Evolutionary conservation across 345 rosid species (phyloP).

Genomic region (Salix viminalis): DNA sequence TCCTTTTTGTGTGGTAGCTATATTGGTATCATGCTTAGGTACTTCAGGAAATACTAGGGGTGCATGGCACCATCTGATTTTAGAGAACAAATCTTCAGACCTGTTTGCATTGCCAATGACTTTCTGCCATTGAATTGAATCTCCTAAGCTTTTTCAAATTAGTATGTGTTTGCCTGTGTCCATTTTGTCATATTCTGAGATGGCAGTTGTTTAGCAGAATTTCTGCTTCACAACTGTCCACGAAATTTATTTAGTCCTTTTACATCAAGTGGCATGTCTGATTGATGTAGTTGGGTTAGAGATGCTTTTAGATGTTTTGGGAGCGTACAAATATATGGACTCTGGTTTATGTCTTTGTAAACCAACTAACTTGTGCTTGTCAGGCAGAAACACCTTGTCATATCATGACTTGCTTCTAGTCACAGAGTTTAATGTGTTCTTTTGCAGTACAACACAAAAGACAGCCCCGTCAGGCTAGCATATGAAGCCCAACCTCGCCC

Average conservation of each 20-base stretch:
- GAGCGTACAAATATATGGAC: background rate
- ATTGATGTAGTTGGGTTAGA: background rate
- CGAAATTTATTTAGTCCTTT: background rate
- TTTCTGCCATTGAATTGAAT: background rate
- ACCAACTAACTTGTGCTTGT: background rate
- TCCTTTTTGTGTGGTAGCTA: background rate
- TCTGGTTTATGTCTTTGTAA: background rate
- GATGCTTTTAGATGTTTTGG: background rate
- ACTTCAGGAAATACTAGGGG: background rate
- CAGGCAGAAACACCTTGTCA: background rate
- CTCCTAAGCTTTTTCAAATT: background rate
- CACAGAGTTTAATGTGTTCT: background rate
- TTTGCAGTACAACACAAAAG: conserved; percentile 86
- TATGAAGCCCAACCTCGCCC: conserved; percentile 97
- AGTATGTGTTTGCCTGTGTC: background rate
- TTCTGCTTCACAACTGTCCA: background rate
- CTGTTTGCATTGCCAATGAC: background rate
- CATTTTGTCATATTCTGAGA: background rate
- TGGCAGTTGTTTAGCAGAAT: background rate
- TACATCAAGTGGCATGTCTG: background rate
- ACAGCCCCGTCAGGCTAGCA: conserved; percentile 81
- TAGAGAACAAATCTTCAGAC: background rate
- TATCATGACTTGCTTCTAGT: conserved; percentile 1
- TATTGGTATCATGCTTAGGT: background rate
- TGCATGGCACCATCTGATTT: background rate